Base-by-base conservation (phyloP, 345 rosid genomes). In the Clarkia xantiana region DNA sequence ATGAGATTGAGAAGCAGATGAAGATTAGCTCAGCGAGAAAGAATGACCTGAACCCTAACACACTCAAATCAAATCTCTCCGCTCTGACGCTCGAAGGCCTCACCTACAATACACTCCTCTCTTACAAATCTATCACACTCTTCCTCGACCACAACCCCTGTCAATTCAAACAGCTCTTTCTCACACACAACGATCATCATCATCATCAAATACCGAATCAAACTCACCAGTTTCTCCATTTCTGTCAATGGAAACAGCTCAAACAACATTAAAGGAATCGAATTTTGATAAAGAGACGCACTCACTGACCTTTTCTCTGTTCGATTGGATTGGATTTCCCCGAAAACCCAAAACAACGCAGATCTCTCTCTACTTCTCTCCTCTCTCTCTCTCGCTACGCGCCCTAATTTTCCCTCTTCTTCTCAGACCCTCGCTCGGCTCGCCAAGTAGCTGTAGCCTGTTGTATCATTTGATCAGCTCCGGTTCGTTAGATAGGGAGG, bases 251-350 rank as follows among this genome's bases (percentile, higher is more conserved):
- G 48, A 19, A 15, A 14, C 56, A 41, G 29, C 44, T 54, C 47
- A 36, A 38, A 45, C 13, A 38, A 46, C 9, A 40, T 13, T 22
- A 36, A 1, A 18, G 14, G 8, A 20, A 16, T 18, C 18, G 22
- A 39, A 59, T 14, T 34, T 22, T 9, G 23, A 23, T 15, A 11
- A 45, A 17, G 20, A 19, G 42, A 14, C 51, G 14, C 52, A 57
- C 52, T 45, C 63, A 52, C 57, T 47, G 46, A 52, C 57, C 63
- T 59, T 46, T 14, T 43, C 11, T 34, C 55, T 54, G 58, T 71
- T 64, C 60, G 54, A 55, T 40, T 52, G n/a, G 45, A 16, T 49
- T 11, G 62, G 6, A 44, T 48, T 15, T 47, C 14, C 53, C 10
- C 56, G 8, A 29, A 23, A 23, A 3, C 29, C 3, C 3, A 18